Percentiles rank a stretch among this genome's conserved stretches.
Evolutionary conservation across 1,284 basidiomycete genomes (phyloP).

Genomic region (Ceratobasidium sp.): DNA sequence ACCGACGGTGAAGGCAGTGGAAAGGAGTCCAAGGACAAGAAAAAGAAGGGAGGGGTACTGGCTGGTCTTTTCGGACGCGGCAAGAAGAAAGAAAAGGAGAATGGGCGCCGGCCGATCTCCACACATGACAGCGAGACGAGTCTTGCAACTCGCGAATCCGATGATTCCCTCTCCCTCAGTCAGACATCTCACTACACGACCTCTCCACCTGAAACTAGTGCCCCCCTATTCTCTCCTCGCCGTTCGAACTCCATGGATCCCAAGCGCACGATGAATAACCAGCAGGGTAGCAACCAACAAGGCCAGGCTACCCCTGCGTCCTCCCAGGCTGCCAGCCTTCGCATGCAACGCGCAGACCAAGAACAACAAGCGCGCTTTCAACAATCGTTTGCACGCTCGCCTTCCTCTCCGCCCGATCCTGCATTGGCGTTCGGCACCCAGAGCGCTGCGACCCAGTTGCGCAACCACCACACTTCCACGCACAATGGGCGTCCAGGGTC

Average conservation of each 20-base stretch:
- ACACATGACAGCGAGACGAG: slow-evolving; percentile 27
- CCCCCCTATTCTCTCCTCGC: slow-evolving; percentile 18
- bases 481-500: slow-evolving; percentile 57
- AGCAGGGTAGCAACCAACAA: slow-evolving; percentile 45
- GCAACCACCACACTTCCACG: slow-evolving; percentile 50
- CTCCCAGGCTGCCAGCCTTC: slow-evolving; percentile 54
- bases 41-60: slow-evolving; percentile 73
- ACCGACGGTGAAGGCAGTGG: slow-evolving; percentile 59
- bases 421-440: slow-evolving; percentile 71
- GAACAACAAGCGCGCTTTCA: slow-evolving; percentile 90
- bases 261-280: slow-evolving; percentile 20
- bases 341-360: slow-evolving; percentile 85
- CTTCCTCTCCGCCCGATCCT: slow-evolving; percentile 76
- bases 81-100: slow-evolving; percentile 75
- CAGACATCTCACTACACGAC: slow-evolving; percentile 42
- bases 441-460: slow-evolving; percentile 63
- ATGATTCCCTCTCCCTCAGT: slow-evolving; percentile 48
- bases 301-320: slow-evolving; percentile 52
- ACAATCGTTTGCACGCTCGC: slow-evolving; percentile 85
- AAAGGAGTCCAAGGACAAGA: slow-evolving; percentile 65
- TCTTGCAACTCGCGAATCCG: slow-evolving; percentile 50
- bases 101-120: slow-evolving; percentile 58
- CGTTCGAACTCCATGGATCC: slow-evolving; percentile 32
- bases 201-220: slow-evolving; percentile 42
- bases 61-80: slow-evolving; percentile 77